Evolutionary conservation across 2,329 filamentous ascomycete species (phyloP), one percentile per base, ranked within the genome.

Genomic region (Aspergillus piperis): DNA sequence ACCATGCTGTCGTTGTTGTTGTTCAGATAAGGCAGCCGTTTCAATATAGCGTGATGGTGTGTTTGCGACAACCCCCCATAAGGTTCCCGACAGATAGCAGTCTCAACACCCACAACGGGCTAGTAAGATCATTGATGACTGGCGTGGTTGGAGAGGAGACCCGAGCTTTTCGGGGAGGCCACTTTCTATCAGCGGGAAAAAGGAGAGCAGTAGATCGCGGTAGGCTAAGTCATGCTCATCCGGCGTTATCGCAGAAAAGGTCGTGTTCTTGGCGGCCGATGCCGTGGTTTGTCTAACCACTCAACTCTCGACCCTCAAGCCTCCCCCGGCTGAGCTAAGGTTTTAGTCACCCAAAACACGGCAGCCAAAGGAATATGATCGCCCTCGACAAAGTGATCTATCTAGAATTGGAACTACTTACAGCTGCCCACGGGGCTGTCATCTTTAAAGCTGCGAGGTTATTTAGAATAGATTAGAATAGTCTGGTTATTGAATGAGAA

Each of bases 1-100:
- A 69, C 72, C 78, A 80, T 80, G 58, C 52, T 72, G 71, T 25
- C 53, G 36, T 47, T 6, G 19, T 36, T 47, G 7, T n/a, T 13
- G 23, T 27, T 27, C 39, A 25, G 5, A 19, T n/a, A 39, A 55
- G 41, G 54, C 48, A 36, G 60, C 54, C 38, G 63, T 65, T 30
- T 69, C 66, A 55, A 60, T 63, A 66, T 59, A 57, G 59, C 55
- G 52, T 58, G 63, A 65, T 67, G 65, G 50, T 36, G 41, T 41
- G 36, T 50, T 56, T 50, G 61, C 61, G 60, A 41, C 36, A 62
- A 53, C 32, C 50, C 62, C 65, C 70, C 70, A 71, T 72, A 65
- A 60, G 69, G 47, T 44, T 47, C 53, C 38, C 30, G 25, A 19
- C 53, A 47, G 39, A 30, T 51, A 23, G 57, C 41, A n/a, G 11